Conservation (phyloP, 2,329 filamentous ascomycete genomes). For the Diaporthe citri region DNA sequence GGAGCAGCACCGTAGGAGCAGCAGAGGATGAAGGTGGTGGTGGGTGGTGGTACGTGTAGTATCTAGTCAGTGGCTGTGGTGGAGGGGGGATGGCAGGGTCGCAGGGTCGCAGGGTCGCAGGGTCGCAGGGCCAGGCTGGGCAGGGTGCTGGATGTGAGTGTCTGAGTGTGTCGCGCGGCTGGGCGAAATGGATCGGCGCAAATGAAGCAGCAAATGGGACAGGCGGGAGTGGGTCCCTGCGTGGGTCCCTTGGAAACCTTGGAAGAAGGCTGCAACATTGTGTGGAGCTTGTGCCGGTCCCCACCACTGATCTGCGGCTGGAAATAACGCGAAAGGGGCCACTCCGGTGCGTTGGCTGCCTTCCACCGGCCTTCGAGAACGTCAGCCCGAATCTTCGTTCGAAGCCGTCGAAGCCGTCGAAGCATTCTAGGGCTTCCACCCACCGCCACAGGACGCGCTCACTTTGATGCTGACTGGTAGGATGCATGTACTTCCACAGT, state of each 20-base stretch:
- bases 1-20: background rate
- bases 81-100: constrained; percentile 7
- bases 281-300: constrained; percentile 24
- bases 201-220: constrained; percentile 28
- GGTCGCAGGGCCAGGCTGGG: constrained; percentile 13
- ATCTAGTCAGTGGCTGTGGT: background rate
- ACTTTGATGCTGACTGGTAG: background rate
- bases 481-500: background rate
- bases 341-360: constrained; percentile 22
- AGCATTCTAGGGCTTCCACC: constrained; percentile 25
- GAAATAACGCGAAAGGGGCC: constrained; percentile 31
- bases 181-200: constrained; percentile 31
- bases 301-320: constrained; percentile 27
- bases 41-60: background rate
- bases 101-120: background rate
- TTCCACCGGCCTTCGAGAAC: constrained; percentile 30
- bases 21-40: background rate
- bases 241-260: constrained; percentile 30
- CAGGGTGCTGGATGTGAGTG: background rate
- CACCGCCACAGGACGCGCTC: background rate
- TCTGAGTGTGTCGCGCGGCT: constrained; percentile 21
- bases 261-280: constrained; percentile 24
- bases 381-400: constrained; percentile 6
- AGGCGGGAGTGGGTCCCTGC: background rate
- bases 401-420: constrained; percentile 21